These are phyloP conservation scores for Manihot esculenta DNA, from an alignment of 441 rosid genomes.

Conservation along the genomic window DNA sequence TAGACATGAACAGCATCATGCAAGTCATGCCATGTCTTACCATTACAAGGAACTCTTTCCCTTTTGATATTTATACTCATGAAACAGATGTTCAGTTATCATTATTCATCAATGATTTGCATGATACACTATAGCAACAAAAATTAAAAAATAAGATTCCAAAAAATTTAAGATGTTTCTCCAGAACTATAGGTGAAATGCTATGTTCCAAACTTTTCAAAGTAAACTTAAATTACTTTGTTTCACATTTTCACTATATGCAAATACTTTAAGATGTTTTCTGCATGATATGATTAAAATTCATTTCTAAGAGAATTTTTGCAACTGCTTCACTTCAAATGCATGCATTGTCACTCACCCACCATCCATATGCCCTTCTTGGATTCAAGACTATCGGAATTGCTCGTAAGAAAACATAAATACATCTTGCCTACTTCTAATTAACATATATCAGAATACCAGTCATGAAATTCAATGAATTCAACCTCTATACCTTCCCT, in stretches of 20 bases:
- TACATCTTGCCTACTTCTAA: neutral
- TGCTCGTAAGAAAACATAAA: neutral
- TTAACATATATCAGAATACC: neutral
- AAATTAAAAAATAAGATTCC: neutral
- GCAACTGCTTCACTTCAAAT: neutral
- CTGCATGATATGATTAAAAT: neutral
- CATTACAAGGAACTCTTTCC: neutral
- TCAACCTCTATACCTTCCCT: slow-evolving; percentile 66
- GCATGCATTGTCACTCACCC: neutral
- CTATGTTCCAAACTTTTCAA: neutral
- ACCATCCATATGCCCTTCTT: neutral
- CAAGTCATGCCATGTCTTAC: neutral
- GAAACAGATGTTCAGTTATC: neutral
- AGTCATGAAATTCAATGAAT: neutral
- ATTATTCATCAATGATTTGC: neutral
- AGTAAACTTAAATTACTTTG: neutral
- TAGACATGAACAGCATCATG: neutral
- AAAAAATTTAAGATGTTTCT: too few species aligned
- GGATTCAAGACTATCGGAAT: neutral
- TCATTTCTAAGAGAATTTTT: neutral
- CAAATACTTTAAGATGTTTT: neutral
- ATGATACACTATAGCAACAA: neutral
- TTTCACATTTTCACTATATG: neutral
- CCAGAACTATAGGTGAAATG: too few species aligned
- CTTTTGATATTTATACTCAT: neutral